Percentiles rank a stretch among this genome's conserved stretches.
Evolutionary conservation across 192 early-diverging fungal genomes (phyloP).

Genomic region (Coemansia sp.): DNA sequence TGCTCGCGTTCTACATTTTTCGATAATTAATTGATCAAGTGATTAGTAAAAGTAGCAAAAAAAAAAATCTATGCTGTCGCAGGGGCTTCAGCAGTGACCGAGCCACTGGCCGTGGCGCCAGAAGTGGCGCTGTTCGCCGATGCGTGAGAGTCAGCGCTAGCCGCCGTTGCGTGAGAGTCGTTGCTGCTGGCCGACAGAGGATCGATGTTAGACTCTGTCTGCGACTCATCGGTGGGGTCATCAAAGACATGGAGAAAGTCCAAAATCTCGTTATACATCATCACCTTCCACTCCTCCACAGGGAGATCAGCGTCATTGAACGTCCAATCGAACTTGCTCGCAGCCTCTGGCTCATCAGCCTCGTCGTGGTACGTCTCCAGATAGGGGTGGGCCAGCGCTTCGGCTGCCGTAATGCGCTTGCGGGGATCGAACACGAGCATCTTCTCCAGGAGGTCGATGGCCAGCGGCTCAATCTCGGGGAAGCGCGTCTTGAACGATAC

Average conservation of each 20-base stretch:
- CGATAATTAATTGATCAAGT: not conserved
- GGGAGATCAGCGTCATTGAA: constrained; percentile 90
- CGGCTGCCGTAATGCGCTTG: constrained; percentile 82
- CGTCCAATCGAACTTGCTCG: constrained; percentile 88
- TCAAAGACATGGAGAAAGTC: constrained; percentile 66
- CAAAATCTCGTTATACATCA: constrained; percentile 85
- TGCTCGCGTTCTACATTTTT: not conserved
- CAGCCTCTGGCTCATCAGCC: constrained; percentile 80
- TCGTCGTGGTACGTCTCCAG: constrained; percentile 90
- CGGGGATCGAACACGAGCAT: constrained; percentile 94
- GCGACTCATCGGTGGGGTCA: constrained; percentile 6
- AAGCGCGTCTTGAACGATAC: constrained; percentile 82
- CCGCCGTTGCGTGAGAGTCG: not conserved
- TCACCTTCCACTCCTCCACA: constrained; percentile 83
- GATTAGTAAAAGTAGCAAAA: not conserved
- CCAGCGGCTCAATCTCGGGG: constrained; percentile 73
- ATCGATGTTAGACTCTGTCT: not conserved
- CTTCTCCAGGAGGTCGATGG: constrained; percentile 81
- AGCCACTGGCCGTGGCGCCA: not conserved
- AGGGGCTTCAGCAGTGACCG: not conserved
- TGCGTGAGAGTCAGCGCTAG: not conserved
- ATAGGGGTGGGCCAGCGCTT: constrained; percentile 88
- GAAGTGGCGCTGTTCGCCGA: not conserved
- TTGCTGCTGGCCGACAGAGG: not conserved
- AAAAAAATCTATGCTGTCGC: not conserved